A percentile compares a stretch with the other conserved stretches of the same genome.
phyloP scores from a whole-genome alignment of 306 rosid genomes.

The Glycine soja region DNA sequence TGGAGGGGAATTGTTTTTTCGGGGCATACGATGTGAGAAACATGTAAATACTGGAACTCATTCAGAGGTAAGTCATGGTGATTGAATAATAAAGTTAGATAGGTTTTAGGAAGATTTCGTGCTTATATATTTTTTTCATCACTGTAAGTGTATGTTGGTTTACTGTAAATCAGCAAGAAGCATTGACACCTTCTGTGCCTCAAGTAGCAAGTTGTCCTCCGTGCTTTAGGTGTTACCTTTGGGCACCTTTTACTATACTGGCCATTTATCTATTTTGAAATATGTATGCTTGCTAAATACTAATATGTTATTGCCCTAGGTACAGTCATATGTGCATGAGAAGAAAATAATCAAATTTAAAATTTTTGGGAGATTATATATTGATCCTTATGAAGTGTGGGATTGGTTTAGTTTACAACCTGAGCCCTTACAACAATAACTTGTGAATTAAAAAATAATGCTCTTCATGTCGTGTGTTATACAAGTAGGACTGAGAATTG shows the following conservation, averaged over 20 bases:
- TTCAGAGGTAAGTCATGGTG: constrained; percentile 53
- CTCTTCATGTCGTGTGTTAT: constrained; percentile 11
- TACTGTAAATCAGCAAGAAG: constrained; percentile 11
- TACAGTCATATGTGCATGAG: constrained; percentile 7
- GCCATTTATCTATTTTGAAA: neutral
- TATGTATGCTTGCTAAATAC: neutral
- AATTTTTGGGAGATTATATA: constrained; percentile 16
- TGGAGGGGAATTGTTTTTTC: constrained; percentile 69
- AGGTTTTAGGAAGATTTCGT: constrained; percentile 28
- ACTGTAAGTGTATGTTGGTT: neutral
- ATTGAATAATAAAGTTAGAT: constrained; percentile 27
- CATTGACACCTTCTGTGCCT: neutral
- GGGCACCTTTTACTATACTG: neutral
- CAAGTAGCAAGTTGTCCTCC: neutral
- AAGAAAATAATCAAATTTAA: constrained; percentile 2
- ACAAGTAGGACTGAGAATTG: neutral
- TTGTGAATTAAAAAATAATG: neutral
- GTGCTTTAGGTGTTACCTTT: constrained; percentile 15
- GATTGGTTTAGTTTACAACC: constrained; percentile 23
- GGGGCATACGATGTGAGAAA: constrained; percentile 65
- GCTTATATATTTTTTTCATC: constrained; percentile 2
- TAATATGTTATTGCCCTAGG: constrained; percentile 7
- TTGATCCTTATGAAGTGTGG: constrained; percentile 12
- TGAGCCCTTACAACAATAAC: constrained; percentile 13
- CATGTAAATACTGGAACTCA: constrained; percentile 65